phyloP scores from a whole-genome alignment of 345 rosid species.

The Tarenaya hassleriana region DNA sequence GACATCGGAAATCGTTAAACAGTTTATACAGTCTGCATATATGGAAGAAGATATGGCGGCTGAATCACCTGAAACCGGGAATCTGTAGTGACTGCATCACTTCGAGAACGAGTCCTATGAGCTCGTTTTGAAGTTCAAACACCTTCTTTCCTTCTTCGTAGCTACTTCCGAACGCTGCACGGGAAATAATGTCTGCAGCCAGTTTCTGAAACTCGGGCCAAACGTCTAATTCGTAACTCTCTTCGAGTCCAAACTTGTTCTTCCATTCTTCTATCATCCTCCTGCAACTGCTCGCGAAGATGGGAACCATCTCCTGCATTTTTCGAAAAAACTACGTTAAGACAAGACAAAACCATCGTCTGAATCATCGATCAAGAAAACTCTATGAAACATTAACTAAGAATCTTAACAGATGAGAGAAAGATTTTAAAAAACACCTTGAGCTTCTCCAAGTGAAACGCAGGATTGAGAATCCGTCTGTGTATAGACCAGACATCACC shows the following conservation, averaged over 20 bases:
- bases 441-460: conserved; percentile 41
- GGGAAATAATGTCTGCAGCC: conserved; percentile 38
- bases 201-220: conserved; percentile 44
- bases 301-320: conserved; percentile 33
- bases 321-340: neutral
- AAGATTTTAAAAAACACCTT: conserved; percentile 30
- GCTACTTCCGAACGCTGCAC: conserved; percentile 46
- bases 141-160: conserved; percentile 45
- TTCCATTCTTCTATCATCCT: conserved; percentile 38
- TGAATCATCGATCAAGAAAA: neutral
- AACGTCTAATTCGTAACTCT: conserved; percentile 37
- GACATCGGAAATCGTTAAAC: neutral
- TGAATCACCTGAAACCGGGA: conserved; percentile 45
- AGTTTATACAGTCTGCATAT: neutral
- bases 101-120: conserved; percentile 28
- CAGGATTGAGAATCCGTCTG: conserved; percentile 39
- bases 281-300: conserved; percentile 31
- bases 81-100: conserved; percentile 34
- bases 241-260: conserved; percentile 22
- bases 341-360: neutral
- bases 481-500: conserved; percentile 46
- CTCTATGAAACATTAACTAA: neutral
- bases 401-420: too few species aligned
- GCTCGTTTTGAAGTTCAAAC: conserved; percentile 37
- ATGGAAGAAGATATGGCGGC: neutral